Base-by-base conservation (phyloP, 257 asterid genomes). In the Capsicum chinense region DNA sequence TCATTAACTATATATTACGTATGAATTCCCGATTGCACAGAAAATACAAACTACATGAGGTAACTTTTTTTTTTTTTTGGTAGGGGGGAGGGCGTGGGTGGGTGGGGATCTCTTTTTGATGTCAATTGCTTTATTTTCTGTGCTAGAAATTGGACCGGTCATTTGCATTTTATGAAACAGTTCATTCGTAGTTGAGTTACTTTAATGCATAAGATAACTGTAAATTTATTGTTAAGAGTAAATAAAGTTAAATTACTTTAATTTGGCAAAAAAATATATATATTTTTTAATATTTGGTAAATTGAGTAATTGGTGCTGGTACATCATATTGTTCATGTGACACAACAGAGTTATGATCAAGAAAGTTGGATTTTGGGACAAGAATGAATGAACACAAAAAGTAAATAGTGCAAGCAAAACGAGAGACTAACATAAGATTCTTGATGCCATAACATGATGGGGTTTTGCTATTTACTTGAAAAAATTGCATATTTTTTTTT, bases 401-500 rank as follows among this genome's bases (percentile, higher is more conserved):
- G 67, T 85, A 92, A 21, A 89, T 47, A 2, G 85, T 16, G 52
- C 88, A 87, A 5, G 90, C 0, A 39, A 88, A 86, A 83, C 56
- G 84, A 8, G 90, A 88, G 16, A 84, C 39, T 67, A 83, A 37
- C 58, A 91, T 66, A 83, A 88, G 86, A 48, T 78, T 79, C 60
- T 68, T 82, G 52, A 91, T 83, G 68, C 90, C 47, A 52, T 52
- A 26, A 9, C 81, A 33, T 12, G 63, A 78, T 88, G 35, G 56
- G 42, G 39, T 83, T 81, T 57, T 83, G 50, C 16, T 84, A 79
- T 83, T 82, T 70, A 62, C 60, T 71, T 84, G 87, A 6, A 82
- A 60, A 33, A 8, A 8, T 83, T 87, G 91, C 97, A 92, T 94
- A 47, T 62, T 88, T 74, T 74, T 74, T 2, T 1, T 2, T n/a